Conservation (phyloP, 768 basidiomycete species). For the Suillus brevipes region DNA sequence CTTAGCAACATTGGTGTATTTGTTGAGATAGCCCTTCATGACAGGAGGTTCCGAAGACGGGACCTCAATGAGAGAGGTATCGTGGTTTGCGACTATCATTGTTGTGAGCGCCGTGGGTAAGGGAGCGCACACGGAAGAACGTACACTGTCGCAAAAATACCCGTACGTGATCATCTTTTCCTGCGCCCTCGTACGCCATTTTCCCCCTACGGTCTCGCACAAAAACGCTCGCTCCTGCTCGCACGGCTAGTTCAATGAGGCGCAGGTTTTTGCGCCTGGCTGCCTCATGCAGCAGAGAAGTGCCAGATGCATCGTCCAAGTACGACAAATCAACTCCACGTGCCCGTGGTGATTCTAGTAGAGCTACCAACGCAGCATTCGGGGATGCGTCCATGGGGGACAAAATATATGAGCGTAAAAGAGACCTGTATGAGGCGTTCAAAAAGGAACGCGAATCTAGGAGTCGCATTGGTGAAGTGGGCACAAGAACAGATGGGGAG, state of each 20-base stretch:
- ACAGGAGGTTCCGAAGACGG: conserved; percentile 54
- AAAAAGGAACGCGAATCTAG: conserved; percentile 77
- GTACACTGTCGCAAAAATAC: conserved; percentile 83
- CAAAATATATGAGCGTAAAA: conserved; percentile 72
- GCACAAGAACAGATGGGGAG: background rate
- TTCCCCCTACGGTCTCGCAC: conserved; percentile 76
- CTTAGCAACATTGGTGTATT: conserved; percentile 90
- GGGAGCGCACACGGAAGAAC: conserved; percentile 27
- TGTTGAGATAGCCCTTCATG: conserved; percentile 80
- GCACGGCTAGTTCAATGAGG: conserved; percentile 80
- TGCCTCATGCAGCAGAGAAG: conserved; percentile 84
- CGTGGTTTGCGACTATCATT: conserved; percentile 71
- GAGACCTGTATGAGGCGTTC: conserved; percentile 71
- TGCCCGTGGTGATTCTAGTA: conserved; percentile 69
- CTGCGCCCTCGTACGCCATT: conserved; percentile 63
- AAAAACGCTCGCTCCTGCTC: conserved; percentile 88
- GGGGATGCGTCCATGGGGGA: conserved; percentile 49
- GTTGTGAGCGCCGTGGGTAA: conserved; percentile 5
- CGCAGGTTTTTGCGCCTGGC: conserved; percentile 77
- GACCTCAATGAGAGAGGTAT: conserved; percentile 63
- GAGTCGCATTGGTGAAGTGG: background rate
- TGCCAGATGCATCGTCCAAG: conserved; percentile 76
- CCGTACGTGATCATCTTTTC: conserved; percentile 78
- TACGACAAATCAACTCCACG: conserved; percentile 76
- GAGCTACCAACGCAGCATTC: conserved; percentile 45